A percentile compares a stretch with the other conserved stretches of the same genome.
These are phyloP conservation scores for Megacollybia marginata DNA, from an alignment of 768 basidiomycete species.

Conservation along the genomic window DNA sequence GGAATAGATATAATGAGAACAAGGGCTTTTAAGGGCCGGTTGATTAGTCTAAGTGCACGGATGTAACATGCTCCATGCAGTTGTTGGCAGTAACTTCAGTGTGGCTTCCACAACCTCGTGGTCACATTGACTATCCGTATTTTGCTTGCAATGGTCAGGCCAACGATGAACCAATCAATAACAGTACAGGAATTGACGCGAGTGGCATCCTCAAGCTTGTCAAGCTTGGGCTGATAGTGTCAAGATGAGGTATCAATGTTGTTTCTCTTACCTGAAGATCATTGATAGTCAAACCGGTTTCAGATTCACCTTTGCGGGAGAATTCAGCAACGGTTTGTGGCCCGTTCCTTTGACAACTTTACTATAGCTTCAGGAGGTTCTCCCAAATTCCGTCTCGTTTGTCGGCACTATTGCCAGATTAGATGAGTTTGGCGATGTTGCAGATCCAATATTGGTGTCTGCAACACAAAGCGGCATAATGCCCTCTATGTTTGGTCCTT, in stretches of 20 bases:
- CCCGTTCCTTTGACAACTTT: conserved; percentile 93
- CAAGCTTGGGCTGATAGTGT: conserved; percentile 55
- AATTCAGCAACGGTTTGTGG: conserved; percentile 66
- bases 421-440: conserved; percentile 88
- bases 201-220: conserved; percentile 43
- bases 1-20: too few relatives aligned
- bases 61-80: too few relatives aligned
- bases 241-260: conserved; percentile 24
- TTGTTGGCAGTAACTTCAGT: too few relatives aligned
- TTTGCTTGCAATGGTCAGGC: conserved; percentile 36
- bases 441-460: conserved; percentile 69
- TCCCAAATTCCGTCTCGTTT: conserved; percentile 72
- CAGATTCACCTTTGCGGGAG: conserved; percentile 69
- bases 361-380: conserved; percentile 80
- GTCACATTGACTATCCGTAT: conserved; percentile 70
- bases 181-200: conserved; percentile 2
- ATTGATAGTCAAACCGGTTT: conserved; percentile 34
- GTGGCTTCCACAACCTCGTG: too few relatives aligned
- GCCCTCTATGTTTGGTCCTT: conserved; percentile 91
- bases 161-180: not conserved
- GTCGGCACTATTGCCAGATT: conserved; percentile 82
- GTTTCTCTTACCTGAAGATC: not conserved
- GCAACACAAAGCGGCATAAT: conserved; percentile 68
- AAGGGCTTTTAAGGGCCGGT: too few relatives aligned
- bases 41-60: too few relatives aligned